Percentiles rank a stretch among this genome's conserved stretches.
These are phyloP conservation scores for Suillus alpinus DNA, from an alignment of 768 basidiomycete genomes.

Conservation along the genomic window DNA sequence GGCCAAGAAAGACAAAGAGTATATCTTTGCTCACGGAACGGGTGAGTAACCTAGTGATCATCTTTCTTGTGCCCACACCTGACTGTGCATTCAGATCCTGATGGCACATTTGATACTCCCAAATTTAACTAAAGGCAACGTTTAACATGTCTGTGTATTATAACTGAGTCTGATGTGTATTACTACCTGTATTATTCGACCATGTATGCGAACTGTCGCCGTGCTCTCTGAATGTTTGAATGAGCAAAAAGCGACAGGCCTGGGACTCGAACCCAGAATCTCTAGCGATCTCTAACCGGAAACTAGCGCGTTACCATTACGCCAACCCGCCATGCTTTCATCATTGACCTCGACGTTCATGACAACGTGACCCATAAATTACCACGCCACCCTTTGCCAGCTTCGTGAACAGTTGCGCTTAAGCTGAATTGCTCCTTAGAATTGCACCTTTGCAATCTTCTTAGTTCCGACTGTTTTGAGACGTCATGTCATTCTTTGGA, in stretches of 20 bases:
- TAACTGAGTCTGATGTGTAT: neutral
- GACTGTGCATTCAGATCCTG: conserved; percentile 26
- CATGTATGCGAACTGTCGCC: neutral
- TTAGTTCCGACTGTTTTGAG: neutral
- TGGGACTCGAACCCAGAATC: conserved; percentile 64
- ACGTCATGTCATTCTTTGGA: conserved; percentile 44
- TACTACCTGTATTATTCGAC: neutral
- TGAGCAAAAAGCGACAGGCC: conserved; percentile 47
- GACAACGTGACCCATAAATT: neutral
- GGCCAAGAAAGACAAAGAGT: conserved; percentile 58
- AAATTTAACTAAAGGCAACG: conserved; percentile 27
- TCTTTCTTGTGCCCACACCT: neutral
- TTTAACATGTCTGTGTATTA: neutral
- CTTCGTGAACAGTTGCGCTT: neutral
- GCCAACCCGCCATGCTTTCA: conserved; percentile 46
- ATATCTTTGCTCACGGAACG: conserved; percentile 56
- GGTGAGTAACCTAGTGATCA: conserved; percentile 32
- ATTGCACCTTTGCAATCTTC: conserved; percentile 1
- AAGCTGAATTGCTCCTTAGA: neutral
- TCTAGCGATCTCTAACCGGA: conserved; percentile 50
- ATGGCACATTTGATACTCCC: conserved; percentile 44
- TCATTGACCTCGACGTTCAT: neutral
- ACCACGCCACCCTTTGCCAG: conserved; percentile 13
- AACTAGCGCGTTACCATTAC: conserved; percentile 67
- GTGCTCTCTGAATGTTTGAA: neutral